A percentile compares a stretch with the other conserved stretches of the same genome.
Evolutionary conservation across 768 basidiomycete species (phyloP).

Genomic region (Kwoniella bestiolae): DNA sequence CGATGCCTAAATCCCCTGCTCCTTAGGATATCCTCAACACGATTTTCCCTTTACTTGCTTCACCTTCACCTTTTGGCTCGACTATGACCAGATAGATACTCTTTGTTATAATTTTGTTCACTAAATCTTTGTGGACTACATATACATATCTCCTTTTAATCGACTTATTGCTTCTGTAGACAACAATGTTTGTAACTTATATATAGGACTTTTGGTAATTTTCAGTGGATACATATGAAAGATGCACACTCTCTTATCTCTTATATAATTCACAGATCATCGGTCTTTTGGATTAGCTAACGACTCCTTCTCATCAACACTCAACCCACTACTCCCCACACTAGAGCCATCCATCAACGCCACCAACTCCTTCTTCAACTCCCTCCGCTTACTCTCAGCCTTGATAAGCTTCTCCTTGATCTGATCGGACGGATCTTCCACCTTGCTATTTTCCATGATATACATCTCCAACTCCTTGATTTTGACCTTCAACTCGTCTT

Average conservation of each 20-base stretch:
- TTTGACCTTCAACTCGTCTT: background rate
- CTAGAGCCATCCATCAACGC: background rate
- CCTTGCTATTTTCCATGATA: constrained; percentile 1
- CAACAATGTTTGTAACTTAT: too few relatives aligned
- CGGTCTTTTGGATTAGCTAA: background rate
- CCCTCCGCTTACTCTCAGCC: constrained; percentile 2
- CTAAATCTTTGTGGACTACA: background rate
- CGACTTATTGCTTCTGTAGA: too few relatives aligned
- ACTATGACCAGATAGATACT: background rate
- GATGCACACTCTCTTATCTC: constrained; percentile 9
- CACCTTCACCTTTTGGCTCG: background rate
- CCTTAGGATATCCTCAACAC: too few relatives aligned
- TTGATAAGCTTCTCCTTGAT: background rate
- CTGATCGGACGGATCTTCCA: constrained; percentile 5
- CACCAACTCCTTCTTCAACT: constrained; percentile 6
- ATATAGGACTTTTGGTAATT: background rate
- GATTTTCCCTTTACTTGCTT: too few relatives aligned
- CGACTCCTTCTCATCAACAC: constrained; percentile 27
- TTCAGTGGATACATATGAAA: background rate
- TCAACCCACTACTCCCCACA: constrained; percentile 40
- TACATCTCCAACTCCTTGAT: constrained; percentile 15
- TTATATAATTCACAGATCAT: background rate
- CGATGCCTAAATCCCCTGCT: background rate
- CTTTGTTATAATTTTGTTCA: background rate
- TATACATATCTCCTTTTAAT: background rate